Percentiles rank a stretch among this genome's conserved stretches.
Evolutionary conservation across 805 yeast species (phyloP).

Genomic region (Sungouiozyma intestinalis): DNA sequence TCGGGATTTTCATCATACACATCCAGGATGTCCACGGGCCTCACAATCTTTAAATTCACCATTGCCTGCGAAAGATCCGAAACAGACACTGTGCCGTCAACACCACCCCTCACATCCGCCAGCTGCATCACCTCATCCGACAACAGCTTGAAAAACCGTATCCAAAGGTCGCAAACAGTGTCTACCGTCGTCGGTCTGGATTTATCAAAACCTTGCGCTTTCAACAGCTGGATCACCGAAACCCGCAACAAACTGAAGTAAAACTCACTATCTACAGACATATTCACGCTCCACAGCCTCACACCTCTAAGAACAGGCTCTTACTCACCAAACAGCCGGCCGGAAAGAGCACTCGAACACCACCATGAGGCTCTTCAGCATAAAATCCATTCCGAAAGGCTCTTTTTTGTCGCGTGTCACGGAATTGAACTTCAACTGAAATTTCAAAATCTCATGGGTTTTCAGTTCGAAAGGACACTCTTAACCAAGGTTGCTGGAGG

Average conservation of each 20-base stretch:
- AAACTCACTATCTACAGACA: slow-evolving; percentile 31
- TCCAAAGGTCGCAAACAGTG: slow-evolving; percentile 64
- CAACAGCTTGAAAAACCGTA: slow-evolving; percentile 50
- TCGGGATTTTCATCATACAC: slow-evolving; percentile 39
- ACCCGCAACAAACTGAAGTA: slow-evolving; percentile 38
- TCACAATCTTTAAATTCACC: slow-evolving; percentile 48
- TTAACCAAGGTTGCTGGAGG: too few species aligned
- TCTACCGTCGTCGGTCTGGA: slow-evolving; percentile 64
- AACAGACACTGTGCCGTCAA: slow-evolving; percentile 34
- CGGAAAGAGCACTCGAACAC: too few species aligned
- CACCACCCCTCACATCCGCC: slow-evolving; percentile 36
- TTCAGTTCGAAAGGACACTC: too few species aligned
- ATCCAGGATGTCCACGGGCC: slow-evolving; percentile 47
- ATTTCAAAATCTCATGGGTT: background rate
- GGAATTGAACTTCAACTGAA: background rate
- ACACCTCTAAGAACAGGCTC: too few species aligned
- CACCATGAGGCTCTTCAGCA: too few species aligned
- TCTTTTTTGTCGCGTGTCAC: too few species aligned
- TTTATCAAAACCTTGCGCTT: slow-evolving; percentile 76
- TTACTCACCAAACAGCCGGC: too few species aligned
- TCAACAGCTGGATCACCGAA: slow-evolving; percentile 45
- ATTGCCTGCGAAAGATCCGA: slow-evolving; percentile 69
- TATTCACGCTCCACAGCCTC: slow-evolving; percentile 1
- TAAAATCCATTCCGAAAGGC: too few species aligned
- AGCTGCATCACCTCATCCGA: slow-evolving; percentile 39